Conservation (phyloP, 352 stramenopile species). For the Phytopythium helicoides region DNA sequence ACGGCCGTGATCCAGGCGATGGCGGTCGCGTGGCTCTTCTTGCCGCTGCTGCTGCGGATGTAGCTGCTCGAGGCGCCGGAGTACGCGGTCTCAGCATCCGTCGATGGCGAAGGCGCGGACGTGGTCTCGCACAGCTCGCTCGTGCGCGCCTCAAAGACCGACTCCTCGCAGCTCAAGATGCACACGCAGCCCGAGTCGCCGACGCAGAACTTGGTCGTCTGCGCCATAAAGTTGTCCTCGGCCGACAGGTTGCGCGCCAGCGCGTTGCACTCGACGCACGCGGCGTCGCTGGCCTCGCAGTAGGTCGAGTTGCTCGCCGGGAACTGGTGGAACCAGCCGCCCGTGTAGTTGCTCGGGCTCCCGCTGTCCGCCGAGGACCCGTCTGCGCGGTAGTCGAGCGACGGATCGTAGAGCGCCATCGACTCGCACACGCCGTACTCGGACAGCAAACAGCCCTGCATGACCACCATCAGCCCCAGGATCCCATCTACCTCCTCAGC, state of each 20-base stretch:
- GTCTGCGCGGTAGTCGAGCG: conserved; percentile 35
- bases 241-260: conserved; percentile 35
- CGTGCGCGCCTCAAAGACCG: conserved; percentile 19
- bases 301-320: conserved; percentile 48
- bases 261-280: conserved; percentile 34
- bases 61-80: conserved; percentile 1
- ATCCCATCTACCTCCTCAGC: not conserved
- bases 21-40: not conserved
- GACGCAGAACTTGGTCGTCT: conserved; percentile 49
- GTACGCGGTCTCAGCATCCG: not conserved
- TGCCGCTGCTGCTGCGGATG: not conserved
- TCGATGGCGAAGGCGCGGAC: conserved; percentile 10
- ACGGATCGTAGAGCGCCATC: conserved; percentile 41
- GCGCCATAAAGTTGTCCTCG: conserved; percentile 37
- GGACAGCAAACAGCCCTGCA: conserved; percentile 40
- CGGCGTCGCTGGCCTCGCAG: conserved; percentile 37
- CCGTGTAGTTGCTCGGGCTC: conserved; percentile 31
- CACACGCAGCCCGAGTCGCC: conserved; percentile 44
- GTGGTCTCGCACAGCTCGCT: conserved; percentile 14
- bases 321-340: conserved; percentile 45
- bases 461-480: conserved; percentile 2
- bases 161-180: conserved; percentile 42
- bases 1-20: conserved; percentile 6
- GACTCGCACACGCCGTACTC: conserved; percentile 39
- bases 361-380: conserved; percentile 33